Percentiles rank a stretch among this genome's conserved stretches.
Conservation (phyloP, 805 yeast genomes). For the Candida krabiensis region DNA sequence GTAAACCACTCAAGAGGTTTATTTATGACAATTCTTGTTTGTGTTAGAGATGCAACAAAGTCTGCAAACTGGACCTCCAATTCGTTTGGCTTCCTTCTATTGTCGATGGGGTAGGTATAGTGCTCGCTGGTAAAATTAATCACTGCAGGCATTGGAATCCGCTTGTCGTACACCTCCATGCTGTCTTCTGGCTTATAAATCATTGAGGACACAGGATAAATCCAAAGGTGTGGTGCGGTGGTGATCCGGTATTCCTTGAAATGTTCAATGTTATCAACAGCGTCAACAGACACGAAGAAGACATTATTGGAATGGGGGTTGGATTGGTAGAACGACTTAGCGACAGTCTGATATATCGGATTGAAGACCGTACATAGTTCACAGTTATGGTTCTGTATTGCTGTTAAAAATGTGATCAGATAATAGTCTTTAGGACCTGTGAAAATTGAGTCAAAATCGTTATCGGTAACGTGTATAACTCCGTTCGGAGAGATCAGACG, state of each 20-base stretch:
- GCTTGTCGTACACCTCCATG: conserved; percentile 24
- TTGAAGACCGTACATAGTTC: conserved; percentile 46
- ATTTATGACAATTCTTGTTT: conserved; percentile 42
- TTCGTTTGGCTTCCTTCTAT: conserved; percentile 33
- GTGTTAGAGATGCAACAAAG: conserved; percentile 48
- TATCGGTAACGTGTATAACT: conserved; percentile 42
- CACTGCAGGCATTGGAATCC: conserved; percentile 15
- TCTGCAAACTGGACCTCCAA: conserved; percentile 50
- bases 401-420: conserved; percentile 50
- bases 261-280: conserved; percentile 40
- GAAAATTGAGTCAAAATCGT: conserved; percentile 39
- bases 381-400: conserved; percentile 44
- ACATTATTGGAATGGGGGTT: conserved; percentile 41
- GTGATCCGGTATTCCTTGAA: conserved; percentile 43
- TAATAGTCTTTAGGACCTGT: conserved; percentile 53
- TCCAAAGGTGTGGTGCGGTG: conserved; percentile 67
- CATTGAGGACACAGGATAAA: conserved; percentile 43
- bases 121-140: conserved; percentile 25
- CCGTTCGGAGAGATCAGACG: conserved; percentile 29
- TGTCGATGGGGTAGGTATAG: conserved; percentile 22
- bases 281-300: conserved; percentile 53
- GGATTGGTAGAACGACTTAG: conserved; percentile 43
- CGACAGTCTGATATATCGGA: conserved; percentile 40
- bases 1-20: conserved; percentile 41
- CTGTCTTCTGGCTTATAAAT: conserved; percentile 34